Base-by-base conservation (phyloP, 306 rosid species). In the Pueraria montana region DNA sequence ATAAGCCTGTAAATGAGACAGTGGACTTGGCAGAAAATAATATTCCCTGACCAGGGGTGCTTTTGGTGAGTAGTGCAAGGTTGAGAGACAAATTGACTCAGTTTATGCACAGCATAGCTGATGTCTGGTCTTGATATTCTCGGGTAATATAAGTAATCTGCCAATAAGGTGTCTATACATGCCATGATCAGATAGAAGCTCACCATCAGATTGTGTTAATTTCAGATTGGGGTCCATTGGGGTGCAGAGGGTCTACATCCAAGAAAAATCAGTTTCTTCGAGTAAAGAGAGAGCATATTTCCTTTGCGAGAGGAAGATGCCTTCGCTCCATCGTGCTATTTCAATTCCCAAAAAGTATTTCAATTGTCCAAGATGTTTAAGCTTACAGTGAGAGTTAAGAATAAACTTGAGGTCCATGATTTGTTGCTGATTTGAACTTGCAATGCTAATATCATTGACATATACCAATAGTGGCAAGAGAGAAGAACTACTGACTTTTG, bases 51-150 rank as follows among this genome's bases (percentile, higher is more conserved):
- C 34, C 16, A 21, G 16, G 63, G 17, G 34, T 58, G 27, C 14
- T 58, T 58, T 58, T 11, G 17, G 10, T 58, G 64, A 58, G 34
- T 23, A 58, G 8, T 58, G 34, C 30, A 26, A 11, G 6, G 34
- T 58, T 23, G 64, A 23, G 32, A n/a, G 64, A 23, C 64, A 58
- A 58, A 12, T 55, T 11, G 27, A 55, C 27, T 20, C 14, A 55
- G 62, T 55, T 11, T 58, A 23, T 21, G 64, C 32, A 58, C 34
- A 23, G 0, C 64, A 56, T 56, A 58, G 17, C 64, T 23, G 7
- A 58, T 58, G 64, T 58, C 32, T 23, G 16, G 64, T 58, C 64
- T 58, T 58, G 64, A 58, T 56, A 56, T 10, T 58, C 32, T 58
- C 64, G 10, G 32, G 26, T 58, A 58, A 58, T 14, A 18, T 48